These are phyloP conservation scores for Eucalyptus curtisii DNA, from an alignment of 345 rosid genomes.

Conservation along the genomic window DNA sequence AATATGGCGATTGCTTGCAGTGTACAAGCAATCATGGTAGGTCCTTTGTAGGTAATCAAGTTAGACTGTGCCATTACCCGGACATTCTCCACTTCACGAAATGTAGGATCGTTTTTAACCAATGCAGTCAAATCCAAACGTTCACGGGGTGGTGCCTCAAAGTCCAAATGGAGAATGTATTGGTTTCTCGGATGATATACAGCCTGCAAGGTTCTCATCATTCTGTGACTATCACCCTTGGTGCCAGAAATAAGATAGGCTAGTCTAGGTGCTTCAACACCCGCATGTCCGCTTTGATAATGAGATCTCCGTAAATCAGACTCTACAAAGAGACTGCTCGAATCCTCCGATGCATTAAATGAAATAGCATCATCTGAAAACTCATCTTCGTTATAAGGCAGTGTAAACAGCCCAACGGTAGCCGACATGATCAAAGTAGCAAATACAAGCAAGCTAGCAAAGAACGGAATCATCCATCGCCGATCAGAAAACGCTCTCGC, in stretches of 20 bases:
- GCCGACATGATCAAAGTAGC: slow-evolving; percentile 45
- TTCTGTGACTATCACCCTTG: slow-evolving; percentile 83
- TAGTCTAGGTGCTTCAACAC: slow-evolving; percentile 52
- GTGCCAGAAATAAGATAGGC: slow-evolving; percentile 94
- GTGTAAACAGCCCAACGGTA: slow-evolving; percentile 20
- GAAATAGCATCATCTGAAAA: slow-evolving; percentile 36
- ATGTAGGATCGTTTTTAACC: slow-evolving; percentile 67
- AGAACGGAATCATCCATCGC: slow-evolving; percentile 75
- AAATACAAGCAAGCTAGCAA: slow-evolving; percentile 65
- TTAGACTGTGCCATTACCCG: slow-evolving; percentile 86
- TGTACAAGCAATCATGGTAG: slow-evolving; percentile 88
- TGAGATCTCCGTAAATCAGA: slow-evolving; percentile 31
- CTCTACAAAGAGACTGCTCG: slow-evolving; percentile 64
- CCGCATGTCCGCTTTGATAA: not conserved
- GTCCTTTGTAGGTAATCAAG: slow-evolving; percentile 89
- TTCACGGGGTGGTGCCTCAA: slow-evolving; percentile 89
- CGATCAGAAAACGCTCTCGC: slow-evolving; percentile 62
- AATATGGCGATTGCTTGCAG: slow-evolving; percentile 84
- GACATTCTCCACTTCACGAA: slow-evolving; percentile 72
- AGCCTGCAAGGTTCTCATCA: slow-evolving; percentile 91
- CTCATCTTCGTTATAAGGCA: slow-evolving; percentile 34
- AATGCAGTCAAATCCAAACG: slow-evolving; percentile 51
- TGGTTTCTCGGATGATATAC: slow-evolving; percentile 95
- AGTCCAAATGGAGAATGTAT: slow-evolving; percentile 87
- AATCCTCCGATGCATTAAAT: slow-evolving; percentile 27